phyloP scores from a whole-genome alignment of 495 filamentous ascomycete species.

The Tuber borchii region DNA sequence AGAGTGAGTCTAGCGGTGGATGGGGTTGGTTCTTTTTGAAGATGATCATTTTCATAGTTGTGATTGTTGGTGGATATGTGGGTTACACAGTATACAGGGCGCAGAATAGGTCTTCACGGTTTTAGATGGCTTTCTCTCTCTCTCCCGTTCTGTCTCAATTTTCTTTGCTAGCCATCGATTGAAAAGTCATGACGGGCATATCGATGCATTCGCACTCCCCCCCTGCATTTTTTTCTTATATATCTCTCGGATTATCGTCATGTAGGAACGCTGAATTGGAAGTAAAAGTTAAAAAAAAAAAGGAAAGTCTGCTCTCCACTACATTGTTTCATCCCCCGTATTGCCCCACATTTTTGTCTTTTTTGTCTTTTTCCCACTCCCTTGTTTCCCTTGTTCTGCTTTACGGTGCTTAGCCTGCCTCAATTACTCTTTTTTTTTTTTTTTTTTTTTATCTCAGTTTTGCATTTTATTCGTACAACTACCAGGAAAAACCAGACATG shows the following conservation, averaged over 20 bases:
- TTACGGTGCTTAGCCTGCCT: not conserved
- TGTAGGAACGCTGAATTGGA: slow-evolving; percentile 11
- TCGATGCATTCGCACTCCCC: not conserved
- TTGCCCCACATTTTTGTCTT: not conserved
- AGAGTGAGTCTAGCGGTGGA: slow-evolving; percentile 48
- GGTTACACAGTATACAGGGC: slow-evolving; percentile 77
- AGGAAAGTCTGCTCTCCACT: not conserved
- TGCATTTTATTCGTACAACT: no score
- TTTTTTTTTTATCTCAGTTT: no score
- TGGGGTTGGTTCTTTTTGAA: slow-evolving; percentile 94
- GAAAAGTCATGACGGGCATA: not conserved
- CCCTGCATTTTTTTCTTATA: slow-evolving; percentile 11
- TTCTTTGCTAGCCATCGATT: not conserved
- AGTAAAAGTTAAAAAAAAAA: slow-evolving; percentile 14
- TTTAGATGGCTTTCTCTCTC: slow-evolving; percentile 48
- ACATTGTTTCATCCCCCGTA: slow-evolving; percentile 1
- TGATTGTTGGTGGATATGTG: slow-evolving; percentile 65
- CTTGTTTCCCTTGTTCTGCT: not conserved
- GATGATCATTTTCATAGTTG: slow-evolving; percentile 66
- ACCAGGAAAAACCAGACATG: no score
- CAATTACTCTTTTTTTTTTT: slow-evolving; percentile 9
- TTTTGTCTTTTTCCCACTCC: slow-evolving; percentile 6
- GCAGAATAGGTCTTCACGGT: slow-evolving; percentile 67
- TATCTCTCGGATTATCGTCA: not conserved
- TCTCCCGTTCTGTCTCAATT: slow-evolving; percentile 4